Percentiles rank a stretch among this genome's conserved stretches.
phyloP scores from a whole-genome alignment of 2,329 filamentous ascomycete species.

The Sarocladium kiliense region DNA sequence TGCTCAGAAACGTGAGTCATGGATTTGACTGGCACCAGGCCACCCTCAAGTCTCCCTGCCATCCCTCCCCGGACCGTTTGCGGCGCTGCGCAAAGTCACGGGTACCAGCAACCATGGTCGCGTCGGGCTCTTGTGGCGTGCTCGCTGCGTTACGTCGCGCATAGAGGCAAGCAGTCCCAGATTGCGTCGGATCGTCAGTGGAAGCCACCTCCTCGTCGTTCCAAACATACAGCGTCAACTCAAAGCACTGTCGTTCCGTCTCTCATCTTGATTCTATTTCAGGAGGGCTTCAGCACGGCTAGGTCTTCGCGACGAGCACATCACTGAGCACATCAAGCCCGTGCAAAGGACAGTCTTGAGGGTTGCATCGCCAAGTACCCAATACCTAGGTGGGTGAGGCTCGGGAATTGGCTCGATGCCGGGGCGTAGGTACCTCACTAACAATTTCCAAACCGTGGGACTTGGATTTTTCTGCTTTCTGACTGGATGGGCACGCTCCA shows the following conservation, averaged over 20 bases:
- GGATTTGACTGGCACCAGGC: slow-evolving; percentile 1
- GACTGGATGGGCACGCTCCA: neutral
- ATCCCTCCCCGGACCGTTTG: slow-evolving; percentile 4
- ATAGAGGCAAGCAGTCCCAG: neutral
- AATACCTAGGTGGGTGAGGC: neutral
- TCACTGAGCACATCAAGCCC: too few species aligned
- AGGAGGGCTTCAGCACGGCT: too few species aligned
- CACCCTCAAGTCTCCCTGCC: neutral
- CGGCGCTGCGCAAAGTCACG: slow-evolving; percentile 1
- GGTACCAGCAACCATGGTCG: neutral
- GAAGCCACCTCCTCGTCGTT: neutral
- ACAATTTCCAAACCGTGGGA: neutral
- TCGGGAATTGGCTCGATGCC: slow-evolving; percentile 3
- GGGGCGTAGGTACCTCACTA: slow-evolving; percentile 5
- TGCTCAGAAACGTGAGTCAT: slow-evolving; percentile 4
- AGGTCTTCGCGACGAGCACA: too few species aligned
- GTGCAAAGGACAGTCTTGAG: neutral
- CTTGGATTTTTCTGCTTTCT: neutral
- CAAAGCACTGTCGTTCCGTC: too few species aligned
- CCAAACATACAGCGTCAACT: neutral
- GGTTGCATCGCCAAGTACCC: slow-evolving; percentile 3
- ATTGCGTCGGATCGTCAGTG: neutral
- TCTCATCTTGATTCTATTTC: too few species aligned
- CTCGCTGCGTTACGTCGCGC: neutral
- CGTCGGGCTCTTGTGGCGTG: neutral